phyloP scores from a whole-genome alignment of 176 grass and related monocot genomes.

The Raddia distichophylla region DNA sequence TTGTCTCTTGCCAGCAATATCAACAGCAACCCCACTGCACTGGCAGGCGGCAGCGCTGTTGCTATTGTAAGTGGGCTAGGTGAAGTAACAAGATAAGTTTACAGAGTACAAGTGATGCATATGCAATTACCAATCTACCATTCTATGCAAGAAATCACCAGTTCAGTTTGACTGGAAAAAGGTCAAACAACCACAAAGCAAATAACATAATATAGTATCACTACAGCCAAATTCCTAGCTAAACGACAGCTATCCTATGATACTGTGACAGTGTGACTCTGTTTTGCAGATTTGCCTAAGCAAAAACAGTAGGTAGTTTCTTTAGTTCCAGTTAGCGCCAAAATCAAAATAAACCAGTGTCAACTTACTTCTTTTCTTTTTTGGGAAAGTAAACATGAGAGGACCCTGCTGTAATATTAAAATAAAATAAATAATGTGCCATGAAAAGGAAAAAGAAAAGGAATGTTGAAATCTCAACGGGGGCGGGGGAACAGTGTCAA shows the following conservation, averaged over 20 bases:
- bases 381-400: too few relatives aligned
- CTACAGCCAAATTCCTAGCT: not conserved
- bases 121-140: not conserved
- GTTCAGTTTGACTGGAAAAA: not conserved
- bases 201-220: slow-evolving; percentile 7
- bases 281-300: not conserved
- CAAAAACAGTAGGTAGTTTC: not conserved
- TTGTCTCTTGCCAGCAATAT: not conserved
- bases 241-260: not conserved
- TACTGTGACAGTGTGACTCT: not conserved
- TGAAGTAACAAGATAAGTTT: not conserved
- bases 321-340: not conserved
- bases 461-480: too few relatives aligned
- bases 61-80: not conserved
- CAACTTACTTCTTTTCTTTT: too few relatives aligned
- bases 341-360: not conserved
- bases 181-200: not conserved
- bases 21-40: not conserved
- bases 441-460: too few relatives aligned
- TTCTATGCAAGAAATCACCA: not conserved
- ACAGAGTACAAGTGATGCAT: not conserved
- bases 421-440: too few relatives aligned
- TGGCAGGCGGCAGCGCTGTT: not conserved
- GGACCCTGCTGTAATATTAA: too few relatives aligned
- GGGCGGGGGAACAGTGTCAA: not conserved